phyloP scores from a whole-genome alignment of 306 rosid species.

The Dalbergia cultrata region DNA sequence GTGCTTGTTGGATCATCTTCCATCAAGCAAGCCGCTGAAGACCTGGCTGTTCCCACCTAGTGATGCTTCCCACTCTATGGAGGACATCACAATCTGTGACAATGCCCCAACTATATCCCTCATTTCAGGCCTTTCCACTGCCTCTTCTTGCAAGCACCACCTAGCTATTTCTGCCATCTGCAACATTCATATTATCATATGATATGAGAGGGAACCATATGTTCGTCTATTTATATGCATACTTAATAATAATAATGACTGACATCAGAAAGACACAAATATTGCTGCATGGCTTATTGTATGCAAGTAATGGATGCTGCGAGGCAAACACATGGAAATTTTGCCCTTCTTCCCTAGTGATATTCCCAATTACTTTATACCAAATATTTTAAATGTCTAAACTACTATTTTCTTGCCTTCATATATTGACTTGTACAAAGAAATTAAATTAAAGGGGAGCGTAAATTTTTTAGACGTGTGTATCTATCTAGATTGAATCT shows the following conservation, averaged over 20 bases:
- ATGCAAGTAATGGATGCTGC: neutral
- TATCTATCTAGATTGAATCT: neutral
- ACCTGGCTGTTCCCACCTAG: slow-evolving; percentile 75
- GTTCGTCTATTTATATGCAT: neutral
- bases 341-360: neutral
- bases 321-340: neutral
- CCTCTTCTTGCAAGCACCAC: slow-evolving; percentile 72
- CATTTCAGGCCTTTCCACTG: slow-evolving; percentile 75
- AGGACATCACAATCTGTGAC: slow-evolving; percentile 57
- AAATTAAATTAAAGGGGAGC: slow-evolving; percentile 26
- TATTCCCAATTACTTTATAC: neutral
- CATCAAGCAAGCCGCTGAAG: slow-evolving; percentile 64
- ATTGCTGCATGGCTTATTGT: neutral
- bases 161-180: slow-evolving; percentile 71
- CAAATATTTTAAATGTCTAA: no score
- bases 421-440: no score
- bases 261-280: neutral
- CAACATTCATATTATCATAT: neutral
- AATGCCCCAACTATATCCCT: slow-evolving; percentile 57
- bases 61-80: slow-evolving; percentile 78
- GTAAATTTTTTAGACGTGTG: neutral
- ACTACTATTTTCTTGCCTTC: no score
- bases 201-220: neutral
- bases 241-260: neutral
- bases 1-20: slow-evolving; percentile 62